phyloP scores from a whole-genome alignment of 2,329 filamentous ascomycete species.

The Exophiala aquamarina region DNA sequence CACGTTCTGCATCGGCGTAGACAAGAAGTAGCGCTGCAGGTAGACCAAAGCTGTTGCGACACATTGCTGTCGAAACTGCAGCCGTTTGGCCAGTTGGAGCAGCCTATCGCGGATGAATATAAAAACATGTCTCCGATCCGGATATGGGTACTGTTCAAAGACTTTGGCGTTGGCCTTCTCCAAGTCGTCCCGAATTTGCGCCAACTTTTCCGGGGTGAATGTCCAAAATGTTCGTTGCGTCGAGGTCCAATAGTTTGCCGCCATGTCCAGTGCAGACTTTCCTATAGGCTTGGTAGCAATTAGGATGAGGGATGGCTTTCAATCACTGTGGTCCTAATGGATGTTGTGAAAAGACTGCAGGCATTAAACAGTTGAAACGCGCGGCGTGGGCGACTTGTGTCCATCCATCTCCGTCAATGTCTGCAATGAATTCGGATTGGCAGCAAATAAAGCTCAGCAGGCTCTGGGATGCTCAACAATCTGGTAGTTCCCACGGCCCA shows the following conservation, averaged over 20 bases:
- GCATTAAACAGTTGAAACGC: too few relatives aligned
- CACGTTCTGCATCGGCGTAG: slow-evolving; percentile 85
- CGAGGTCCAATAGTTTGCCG: slow-evolving; percentile 95
- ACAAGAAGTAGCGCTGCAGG: slow-evolving; percentile 88
- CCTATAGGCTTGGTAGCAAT: too few relatives aligned
- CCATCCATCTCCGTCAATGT: too few relatives aligned
- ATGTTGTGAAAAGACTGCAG: too few relatives aligned
- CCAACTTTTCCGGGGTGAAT: slow-evolving; percentile 79
- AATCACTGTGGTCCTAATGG: too few relatives aligned
- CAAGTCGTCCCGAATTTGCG: slow-evolving; percentile 71
- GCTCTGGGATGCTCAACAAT: too few relatives aligned
- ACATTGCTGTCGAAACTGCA: slow-evolving; percentile 84
- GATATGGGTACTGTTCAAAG: slow-evolving; percentile 76
- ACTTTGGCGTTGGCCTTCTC: slow-evolving; percentile 70
- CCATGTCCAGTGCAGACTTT: too few relatives aligned
- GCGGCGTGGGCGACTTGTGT: too few relatives aligned
- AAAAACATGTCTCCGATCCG: slow-evolving; percentile 76
- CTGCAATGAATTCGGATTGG: too few relatives aligned
- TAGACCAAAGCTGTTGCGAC: slow-evolving; percentile 94
- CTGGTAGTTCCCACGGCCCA: too few relatives aligned
- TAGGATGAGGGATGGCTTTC: too few relatives aligned
- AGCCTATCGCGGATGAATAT: slow-evolving; percentile 93
- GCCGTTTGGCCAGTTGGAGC: slow-evolving; percentile 76
- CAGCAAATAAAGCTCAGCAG: too few relatives aligned
- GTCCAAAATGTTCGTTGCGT: slow-evolving; percentile 89